Base-by-base conservation (phyloP, 148 eudicot species). In the Camellia sinensis region DNA sequence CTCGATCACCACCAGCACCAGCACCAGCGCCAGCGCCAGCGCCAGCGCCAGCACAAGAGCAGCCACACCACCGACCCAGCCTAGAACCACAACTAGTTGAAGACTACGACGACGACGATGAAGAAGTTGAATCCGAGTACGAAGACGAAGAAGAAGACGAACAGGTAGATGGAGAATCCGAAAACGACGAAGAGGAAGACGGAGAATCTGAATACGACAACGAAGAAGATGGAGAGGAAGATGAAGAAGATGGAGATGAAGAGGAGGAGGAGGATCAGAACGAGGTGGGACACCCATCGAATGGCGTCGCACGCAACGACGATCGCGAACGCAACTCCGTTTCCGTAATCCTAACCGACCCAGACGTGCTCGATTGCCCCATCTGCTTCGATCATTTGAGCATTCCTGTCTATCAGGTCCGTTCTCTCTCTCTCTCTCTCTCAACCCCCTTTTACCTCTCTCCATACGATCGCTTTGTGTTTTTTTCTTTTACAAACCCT, bases 351-450 rank as follows among this genome's bases (percentile, higher is more conserved):
- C 82, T 95, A 62, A 73, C 90, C 45, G 93, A 93, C 74, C 92
- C 97, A n/a, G 97, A 93, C 83, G 97, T 95, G 64, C 78, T 95
- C 48, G 98, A 94, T 79, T 94, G 98, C 81, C 78, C 93, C 44
- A 87, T 92, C 69, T 94, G 97, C 83, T 76, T 84, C 66, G 86
- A 88, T 12, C 85, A 91, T 46, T 87, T 92, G 82, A 82, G 79
- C 60, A 45, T 85, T 77, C 98, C 97, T 45, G 97, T 94, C 14
- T 92, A 83, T 81, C 97, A 94, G 97, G 98, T 94, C 2, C 17
- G 8, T 74, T 73, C 10, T 73, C 12, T 3, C 2, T 21, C 7
- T 22, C 10, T 5, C 22, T 3, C 17, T 70, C 12, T 7, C 19
- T 67, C 19, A 17, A 11, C 43, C 69, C 5, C 11, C 53, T 67